Evolutionary conservation across 305 asterid species (phyloP), one percentile per base, ranked within the genome.

Genomic region (Nicotiana rustica): DNA sequence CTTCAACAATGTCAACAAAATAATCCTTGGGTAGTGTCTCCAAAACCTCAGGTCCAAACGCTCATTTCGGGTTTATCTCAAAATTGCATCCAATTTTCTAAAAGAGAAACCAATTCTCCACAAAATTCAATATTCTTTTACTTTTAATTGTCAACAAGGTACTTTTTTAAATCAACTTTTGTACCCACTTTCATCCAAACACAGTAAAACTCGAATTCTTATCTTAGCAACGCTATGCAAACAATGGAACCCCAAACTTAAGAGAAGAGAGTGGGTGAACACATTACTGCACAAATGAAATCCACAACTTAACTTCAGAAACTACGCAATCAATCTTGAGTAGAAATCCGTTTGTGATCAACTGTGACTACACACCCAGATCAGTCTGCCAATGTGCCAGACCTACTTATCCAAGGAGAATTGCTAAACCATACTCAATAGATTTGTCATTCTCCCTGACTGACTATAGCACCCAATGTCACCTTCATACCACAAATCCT

Each of bases 401-500:
- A 49, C 64, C 41, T 52, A 14, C 65, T 49, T 75, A 25, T 52
- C 79, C 47, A 49, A 14, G 44, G 15, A 75, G 31, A 75, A 49
- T 25, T 25, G 29, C 65, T 49, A 52, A 52, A 49, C 15, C 55
- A 19, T 52, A 49, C 79, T 25, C 64, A 49, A 25, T 49, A 3
- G 29, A 49, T 49, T 75, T 52, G 44, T 15, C 64, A 75, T 52
- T 14, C 64, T 52, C 29, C 17, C 38, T 25, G 25, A 52, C 17
- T 5, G 44, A 75, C 21, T 25, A 75, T 3, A 75, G 79, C 15
- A 25, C 47, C 15, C 25, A 25, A 25, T 4, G 64, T 52, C 49
- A 36, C 76, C 79, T 49, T 49, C 25, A 52, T 75, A 29, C 29
- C 65, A 52, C 79, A 49, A 49, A 75, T 75, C 61, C 44, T 75